Evolutionary conservation across 2,329 filamentous ascomycete genomes (phyloP).

Genomic region (Colletotrichum liaoningense): DNA sequence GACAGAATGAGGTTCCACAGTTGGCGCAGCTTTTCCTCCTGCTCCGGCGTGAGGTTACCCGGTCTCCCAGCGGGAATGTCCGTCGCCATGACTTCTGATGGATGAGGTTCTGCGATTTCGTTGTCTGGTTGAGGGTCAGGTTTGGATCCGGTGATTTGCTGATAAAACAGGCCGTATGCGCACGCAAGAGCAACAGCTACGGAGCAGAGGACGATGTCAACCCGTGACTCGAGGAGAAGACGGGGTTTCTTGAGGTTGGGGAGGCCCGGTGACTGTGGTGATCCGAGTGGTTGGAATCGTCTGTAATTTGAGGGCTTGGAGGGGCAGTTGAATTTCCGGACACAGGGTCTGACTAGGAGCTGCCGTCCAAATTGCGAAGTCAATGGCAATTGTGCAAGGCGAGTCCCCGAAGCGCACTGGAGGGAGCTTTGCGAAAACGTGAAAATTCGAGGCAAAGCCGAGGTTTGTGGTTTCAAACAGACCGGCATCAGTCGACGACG

Average conservation of each 20-base stretch:
- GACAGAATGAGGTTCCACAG: slow-evolving; percentile 84
- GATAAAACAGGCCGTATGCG: slow-evolving; percentile 26
- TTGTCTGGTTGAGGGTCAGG: neutral
- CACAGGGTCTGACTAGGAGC: neutral
- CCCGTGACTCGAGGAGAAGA: slow-evolving; percentile 30
- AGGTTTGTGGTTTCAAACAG: slow-evolving; percentile 31
- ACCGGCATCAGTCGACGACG: slow-evolving; percentile 31
- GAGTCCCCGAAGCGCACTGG: slow-evolving; percentile 2
- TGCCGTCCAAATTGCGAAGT: neutral
- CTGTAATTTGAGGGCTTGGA: slow-evolving; percentile 6
- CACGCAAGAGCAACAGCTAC: slow-evolving; percentile 30
- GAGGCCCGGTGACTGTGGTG: neutral
- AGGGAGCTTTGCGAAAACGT: slow-evolving; percentile 5
- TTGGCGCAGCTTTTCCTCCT: slow-evolving; percentile 89
- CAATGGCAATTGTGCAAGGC: slow-evolving; percentile 1
- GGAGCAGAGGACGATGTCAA: slow-evolving; percentile 25
- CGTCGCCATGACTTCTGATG: slow-evolving; percentile 50
- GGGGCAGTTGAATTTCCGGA: neutral
- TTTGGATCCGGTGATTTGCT: neutral
- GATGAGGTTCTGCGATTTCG: neutral
- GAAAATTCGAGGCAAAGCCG: slow-evolving; percentile 27
- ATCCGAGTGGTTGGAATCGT: slow-evolving; percentile 1
- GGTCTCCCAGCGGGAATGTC: slow-evolving; percentile 75
- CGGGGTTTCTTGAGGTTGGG: slow-evolving; percentile 1
- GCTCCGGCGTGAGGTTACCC: slow-evolving; percentile 88